Evolutionary conservation across 352 stramenopile species (phyloP).

Genomic region (Pythium vanterpoolii): DNA sequence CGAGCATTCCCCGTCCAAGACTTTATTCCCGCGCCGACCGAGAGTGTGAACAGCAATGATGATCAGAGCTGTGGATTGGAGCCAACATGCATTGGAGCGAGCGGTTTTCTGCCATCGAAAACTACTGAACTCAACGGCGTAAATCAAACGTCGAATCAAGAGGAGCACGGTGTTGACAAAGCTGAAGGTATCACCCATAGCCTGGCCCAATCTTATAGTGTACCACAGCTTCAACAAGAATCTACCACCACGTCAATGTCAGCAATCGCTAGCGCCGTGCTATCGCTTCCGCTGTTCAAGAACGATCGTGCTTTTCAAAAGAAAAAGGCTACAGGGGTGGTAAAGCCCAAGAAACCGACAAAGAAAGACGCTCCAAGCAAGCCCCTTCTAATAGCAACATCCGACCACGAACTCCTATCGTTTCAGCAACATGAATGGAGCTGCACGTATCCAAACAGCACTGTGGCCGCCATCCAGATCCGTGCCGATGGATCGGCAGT

Average conservation of each 20-base stretch:
- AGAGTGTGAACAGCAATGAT: neutral
- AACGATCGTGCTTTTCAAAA: conserved; percentile 39
- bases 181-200: neutral
- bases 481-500: conserved; percentile 60
- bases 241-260: neutral
- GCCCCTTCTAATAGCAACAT: neutral
- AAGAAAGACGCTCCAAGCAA: conserved; percentile 13
- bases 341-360: conserved; percentile 8
- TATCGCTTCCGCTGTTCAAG: conserved; percentile 48
- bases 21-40: conserved; percentile 44
- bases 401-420: neutral
- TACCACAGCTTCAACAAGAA: neutral
- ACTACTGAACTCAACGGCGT: neutral
- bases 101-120: neutral
- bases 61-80: neutral
- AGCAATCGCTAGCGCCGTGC: conserved; percentile 45
- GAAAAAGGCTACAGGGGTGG: conserved; percentile 15
- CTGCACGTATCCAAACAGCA: conserved; percentile 45
- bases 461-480: conserved; percentile 48
- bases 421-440: conserved; percentile 41
- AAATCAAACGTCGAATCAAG: neutral
- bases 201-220: neutral
- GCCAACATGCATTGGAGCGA: neutral
- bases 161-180: neutral
- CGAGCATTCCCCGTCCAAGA: conserved; percentile 67